phyloP scores from a whole-genome alignment of 2,329 filamentous ascomycete genomes.

The Aspergillus hortae region DNA sequence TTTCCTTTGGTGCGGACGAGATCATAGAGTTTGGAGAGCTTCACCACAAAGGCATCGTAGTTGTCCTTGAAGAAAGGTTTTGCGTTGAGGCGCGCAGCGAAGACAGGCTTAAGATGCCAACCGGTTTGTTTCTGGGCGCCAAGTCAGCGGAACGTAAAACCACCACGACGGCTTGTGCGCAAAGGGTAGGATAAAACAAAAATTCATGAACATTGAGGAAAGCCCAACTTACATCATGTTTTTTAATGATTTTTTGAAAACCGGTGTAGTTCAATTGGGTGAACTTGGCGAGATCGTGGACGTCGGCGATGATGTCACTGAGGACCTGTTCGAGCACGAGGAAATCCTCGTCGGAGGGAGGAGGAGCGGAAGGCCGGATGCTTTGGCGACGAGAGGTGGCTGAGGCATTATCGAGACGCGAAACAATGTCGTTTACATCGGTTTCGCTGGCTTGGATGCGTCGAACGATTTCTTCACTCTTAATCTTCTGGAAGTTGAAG shows the following conservation, averaged over 20 bases:
- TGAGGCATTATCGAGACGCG: conserved; percentile 61
- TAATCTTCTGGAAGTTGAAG: conserved; percentile 94
- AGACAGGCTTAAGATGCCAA: conserved; percentile 93
- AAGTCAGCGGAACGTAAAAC: conserved; percentile 1
- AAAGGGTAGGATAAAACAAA: background rate
- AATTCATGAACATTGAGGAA: background rate
- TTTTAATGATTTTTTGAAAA: conserved; percentile 99
- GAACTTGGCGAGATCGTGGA: conserved; percentile 96
- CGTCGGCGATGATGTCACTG: conserved; percentile 96
- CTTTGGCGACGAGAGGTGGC: conserved; percentile 28
- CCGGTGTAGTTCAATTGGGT: conserved; percentile 98
- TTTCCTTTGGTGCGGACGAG: conserved; percentile 89
- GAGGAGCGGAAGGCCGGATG: conserved; percentile 16
- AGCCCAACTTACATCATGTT: conserved; percentile 73
- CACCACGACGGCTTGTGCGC: background rate
- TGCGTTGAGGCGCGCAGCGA: conserved; percentile 87
- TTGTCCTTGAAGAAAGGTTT: conserved; percentile 99
- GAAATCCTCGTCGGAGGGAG: conserved; percentile 84
- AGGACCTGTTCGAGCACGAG: conserved; percentile 89
- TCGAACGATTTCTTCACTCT: conserved; percentile 90
- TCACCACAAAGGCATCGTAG: conserved; percentile 92
- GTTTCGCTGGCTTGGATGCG: conserved; percentile 83
- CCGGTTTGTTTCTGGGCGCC: conserved; percentile 75
- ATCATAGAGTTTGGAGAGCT: conserved; percentile 93
- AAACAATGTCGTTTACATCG: conserved; percentile 85